phyloP scores from a whole-genome alignment of 2,329 filamentous ascomycete genomes.

The Fusarium sp. region DNA sequence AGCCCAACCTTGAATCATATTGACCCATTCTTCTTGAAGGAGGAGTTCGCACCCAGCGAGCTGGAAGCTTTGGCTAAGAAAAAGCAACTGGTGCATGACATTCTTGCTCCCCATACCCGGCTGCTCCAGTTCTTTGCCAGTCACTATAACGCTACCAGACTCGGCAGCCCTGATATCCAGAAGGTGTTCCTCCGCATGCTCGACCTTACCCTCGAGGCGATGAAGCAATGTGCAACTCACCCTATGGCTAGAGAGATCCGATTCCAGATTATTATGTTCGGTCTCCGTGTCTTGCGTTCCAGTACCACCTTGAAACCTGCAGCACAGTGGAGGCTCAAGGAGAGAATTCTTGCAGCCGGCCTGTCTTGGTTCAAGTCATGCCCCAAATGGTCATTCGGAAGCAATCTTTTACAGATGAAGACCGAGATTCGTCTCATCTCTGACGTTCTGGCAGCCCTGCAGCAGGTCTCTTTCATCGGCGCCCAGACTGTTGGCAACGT shows the following conservation, averaged over 20 bases:
- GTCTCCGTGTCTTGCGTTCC: slow-evolving; percentile 80
- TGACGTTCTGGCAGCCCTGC: slow-evolving; percentile 78
- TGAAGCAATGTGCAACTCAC: slow-evolving; percentile 79
- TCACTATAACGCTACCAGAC: slow-evolving; percentile 93
- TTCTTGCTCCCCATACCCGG: slow-evolving; percentile 87
- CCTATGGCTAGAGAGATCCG: slow-evolving; percentile 93
- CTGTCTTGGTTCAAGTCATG: slow-evolving; percentile 89
- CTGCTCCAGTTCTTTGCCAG: slow-evolving; percentile 91
- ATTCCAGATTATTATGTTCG: slow-evolving; percentile 88
- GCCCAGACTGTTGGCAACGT: slow-evolving; percentile 65
- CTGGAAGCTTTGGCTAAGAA: slow-evolving; percentile 78
- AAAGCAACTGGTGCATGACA: slow-evolving; percentile 83
- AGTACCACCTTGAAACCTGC: slow-evolving; percentile 74
- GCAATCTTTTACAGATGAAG: slow-evolving; percentile 92
- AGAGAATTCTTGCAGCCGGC: slow-evolving; percentile 87
- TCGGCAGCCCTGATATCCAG: slow-evolving; percentile 86
- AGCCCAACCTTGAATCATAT: slow-evolving; percentile 77
- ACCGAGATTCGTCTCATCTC: slow-evolving; percentile 86
- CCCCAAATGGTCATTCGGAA: slow-evolving; percentile 94
- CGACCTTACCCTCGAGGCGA: slow-evolving; percentile 79
- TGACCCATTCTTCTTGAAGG: slow-evolving; percentile 90
- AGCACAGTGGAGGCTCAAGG: slow-evolving; percentile 86
- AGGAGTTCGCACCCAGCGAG: slow-evolving; percentile 94
- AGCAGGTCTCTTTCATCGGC: slow-evolving; percentile 72
- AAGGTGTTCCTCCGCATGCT: slow-evolving; percentile 85